Evolutionary conservation across 2,329 filamentous ascomycete genomes (phyloP).

Genomic region (Talaromyces sp.): DNA sequence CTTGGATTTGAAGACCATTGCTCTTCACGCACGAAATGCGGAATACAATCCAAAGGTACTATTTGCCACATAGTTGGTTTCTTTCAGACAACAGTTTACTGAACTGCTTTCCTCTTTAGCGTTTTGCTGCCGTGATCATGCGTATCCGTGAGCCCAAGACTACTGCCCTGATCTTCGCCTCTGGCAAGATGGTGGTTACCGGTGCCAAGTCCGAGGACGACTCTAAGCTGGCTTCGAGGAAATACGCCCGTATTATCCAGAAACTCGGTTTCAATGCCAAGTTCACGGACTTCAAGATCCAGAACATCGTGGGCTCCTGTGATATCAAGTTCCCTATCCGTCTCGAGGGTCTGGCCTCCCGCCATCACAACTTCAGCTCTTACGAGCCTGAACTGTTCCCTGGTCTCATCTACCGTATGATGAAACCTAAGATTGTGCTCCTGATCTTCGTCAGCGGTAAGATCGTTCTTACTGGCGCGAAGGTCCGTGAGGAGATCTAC

Average conservation of each 20-base stretch:
- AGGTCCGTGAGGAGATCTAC: constrained; percentile 97
- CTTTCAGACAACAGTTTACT: constrained; percentile 38
- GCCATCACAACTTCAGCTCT: constrained; percentile 98
- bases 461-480: constrained; percentile 95
- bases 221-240: constrained; percentile 91
- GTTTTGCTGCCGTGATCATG: constrained; percentile 99
- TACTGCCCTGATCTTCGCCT: constrained; percentile 94
- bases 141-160: constrained; percentile 99
- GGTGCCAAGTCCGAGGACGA: constrained; percentile 98
- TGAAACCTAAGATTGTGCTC: constrained; percentile 98
- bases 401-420: constrained; percentile 99
- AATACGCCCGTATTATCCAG: constrained; percentile 98
- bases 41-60: constrained; percentile 98
- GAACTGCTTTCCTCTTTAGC: constrained; percentile 54
- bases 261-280: constrained; percentile 99
- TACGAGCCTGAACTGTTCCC: constrained; percentile 99
- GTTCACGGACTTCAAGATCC: constrained; percentile 99
- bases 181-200: constrained; percentile 98
- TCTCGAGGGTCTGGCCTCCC: constrained; percentile 87
- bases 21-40: constrained; percentile 93
- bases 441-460: constrained; percentile 98
- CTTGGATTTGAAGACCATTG: constrained; percentile 97
- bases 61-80: constrained; percentile 19
- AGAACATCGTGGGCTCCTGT: constrained; percentile 98
- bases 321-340: constrained; percentile 99